phyloP scores from a whole-genome alignment of 495 filamentous ascomycete genomes.

The Peziza echinospora region DNA sequence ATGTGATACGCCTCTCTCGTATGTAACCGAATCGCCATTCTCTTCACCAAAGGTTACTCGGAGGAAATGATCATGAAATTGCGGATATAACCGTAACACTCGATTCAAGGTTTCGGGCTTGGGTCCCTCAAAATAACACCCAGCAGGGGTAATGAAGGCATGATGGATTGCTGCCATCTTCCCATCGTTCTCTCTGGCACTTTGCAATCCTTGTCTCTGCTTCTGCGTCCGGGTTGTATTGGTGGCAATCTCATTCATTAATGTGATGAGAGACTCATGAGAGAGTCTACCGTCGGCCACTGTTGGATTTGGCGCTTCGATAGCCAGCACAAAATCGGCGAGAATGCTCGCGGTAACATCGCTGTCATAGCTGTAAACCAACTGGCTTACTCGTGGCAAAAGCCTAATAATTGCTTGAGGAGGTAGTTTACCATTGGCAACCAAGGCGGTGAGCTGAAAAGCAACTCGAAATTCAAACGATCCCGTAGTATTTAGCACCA shows the following conservation, averaged over 20 bases:
- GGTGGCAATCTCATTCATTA: conserved; percentile 24
- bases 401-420: conserved; percentile 10
- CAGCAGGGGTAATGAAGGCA: conserved; percentile 44
- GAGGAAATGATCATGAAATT: conserved; percentile 42
- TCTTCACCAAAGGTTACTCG: conserved; percentile 55
- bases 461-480: conserved; percentile 12
- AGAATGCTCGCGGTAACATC: conserved; percentile 3
- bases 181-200: conserved; percentile 5
- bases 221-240: too few species aligned
- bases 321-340: conserved; percentile 5
- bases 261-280: conserved; percentile 22
- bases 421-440: conserved; percentile 12
- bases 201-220: conserved; percentile 6
- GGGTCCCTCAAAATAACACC: conserved; percentile 46
- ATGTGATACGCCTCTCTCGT: conserved; percentile 31
- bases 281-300: too few species aligned
- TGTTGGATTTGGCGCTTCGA: conserved; percentile 20
- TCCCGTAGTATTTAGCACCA: neutral
- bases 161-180: conserved; percentile 30
- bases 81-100: conserved; percentile 45
- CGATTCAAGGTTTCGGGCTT: conserved; percentile 50
- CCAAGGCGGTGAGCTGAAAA: conserved; percentile 15
- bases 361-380: conserved; percentile 5
- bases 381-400: conserved; percentile 6
- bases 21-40: conserved; percentile 39